These are phyloP conservation scores for Fraxinus excelsior DNA, from an alignment of 257 asterid genomes.

Conservation along the genomic window DNA sequence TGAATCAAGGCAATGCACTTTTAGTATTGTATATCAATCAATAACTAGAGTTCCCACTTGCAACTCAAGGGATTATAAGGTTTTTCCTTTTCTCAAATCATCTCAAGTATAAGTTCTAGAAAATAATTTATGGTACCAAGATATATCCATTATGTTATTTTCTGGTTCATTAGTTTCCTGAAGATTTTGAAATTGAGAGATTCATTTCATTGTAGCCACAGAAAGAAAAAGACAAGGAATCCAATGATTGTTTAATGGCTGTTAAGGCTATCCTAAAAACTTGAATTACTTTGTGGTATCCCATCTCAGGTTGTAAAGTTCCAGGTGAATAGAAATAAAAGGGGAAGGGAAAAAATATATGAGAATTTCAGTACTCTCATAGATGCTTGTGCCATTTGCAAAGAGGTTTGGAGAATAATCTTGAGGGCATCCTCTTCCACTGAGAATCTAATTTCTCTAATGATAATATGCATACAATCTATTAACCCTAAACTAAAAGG, in stretches of 20 bases:
- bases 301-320: neutral
- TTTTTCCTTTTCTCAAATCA: neutral
- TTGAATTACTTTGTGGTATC: neutral
- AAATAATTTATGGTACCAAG: neutral
- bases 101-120: neutral
- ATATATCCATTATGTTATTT: neutral
- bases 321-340: neutral
- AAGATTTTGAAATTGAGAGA: neutral
- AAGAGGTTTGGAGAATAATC: neutral
- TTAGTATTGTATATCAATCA: neutral
- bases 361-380: neutral
- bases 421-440: neutral
- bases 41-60: neutral
- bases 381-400: neutral
- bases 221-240: neutral
- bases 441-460: neutral
- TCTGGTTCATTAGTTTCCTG: neutral
- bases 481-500: neutral
- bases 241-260: neutral
- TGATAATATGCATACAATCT: neutral
- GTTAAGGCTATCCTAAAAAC: neutral
- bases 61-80: constrained; percentile 14
- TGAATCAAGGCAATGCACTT: neutral
- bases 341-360: neutral
- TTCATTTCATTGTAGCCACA: neutral